Evolutionary conservation across 768 basidiomycete genomes (phyloP).

Genomic region (Mycena galericulata): DNA sequence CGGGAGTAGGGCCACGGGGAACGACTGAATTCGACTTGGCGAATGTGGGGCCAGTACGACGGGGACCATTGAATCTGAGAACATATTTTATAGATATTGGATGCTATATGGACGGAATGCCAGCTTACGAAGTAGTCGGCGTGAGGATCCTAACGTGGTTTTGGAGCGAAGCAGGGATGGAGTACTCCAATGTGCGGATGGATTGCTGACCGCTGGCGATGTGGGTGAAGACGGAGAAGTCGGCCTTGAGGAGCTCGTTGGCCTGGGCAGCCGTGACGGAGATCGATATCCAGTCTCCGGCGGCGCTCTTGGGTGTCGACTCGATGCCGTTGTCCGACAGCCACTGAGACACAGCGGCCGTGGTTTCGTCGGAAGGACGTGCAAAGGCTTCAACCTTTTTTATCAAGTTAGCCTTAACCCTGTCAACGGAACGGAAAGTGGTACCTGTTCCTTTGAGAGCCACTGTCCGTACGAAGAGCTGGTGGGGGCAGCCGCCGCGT

Average conservation of each 20-base stretch:
- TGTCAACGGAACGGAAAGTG: neutral
- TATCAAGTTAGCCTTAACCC: neutral
- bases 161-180: constrained; percentile 56
- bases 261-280: constrained; percentile 54
- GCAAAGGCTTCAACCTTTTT: constrained; percentile 9
- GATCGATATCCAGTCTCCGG: constrained; percentile 60
- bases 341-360: constrained; percentile 46
- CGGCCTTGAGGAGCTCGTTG: constrained; percentile 61
- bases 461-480: constrained; percentile 46
- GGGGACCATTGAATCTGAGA: neutral
- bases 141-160: constrained; percentile 55
- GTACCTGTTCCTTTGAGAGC: constrained; percentile 57
- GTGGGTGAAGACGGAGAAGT: constrained; percentile 51
- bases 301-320: constrained; percentile 50
- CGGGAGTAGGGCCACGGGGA: constrained; percentile 1
- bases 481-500: constrained; percentile 45
- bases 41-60: too few relatives aligned
- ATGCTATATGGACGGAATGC: too few relatives aligned
- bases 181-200: constrained; percentile 61
- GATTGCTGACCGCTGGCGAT: constrained; percentile 46
- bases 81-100: too few relatives aligned
- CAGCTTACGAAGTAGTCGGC: too few relatives aligned
- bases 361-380: constrained; percentile 1
- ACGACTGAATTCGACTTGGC: too few relatives aligned
- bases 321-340: constrained; percentile 55